phyloP scores from a whole-genome alignment of 164 flowering plant species.

The Cinnamomum chago region DNA sequence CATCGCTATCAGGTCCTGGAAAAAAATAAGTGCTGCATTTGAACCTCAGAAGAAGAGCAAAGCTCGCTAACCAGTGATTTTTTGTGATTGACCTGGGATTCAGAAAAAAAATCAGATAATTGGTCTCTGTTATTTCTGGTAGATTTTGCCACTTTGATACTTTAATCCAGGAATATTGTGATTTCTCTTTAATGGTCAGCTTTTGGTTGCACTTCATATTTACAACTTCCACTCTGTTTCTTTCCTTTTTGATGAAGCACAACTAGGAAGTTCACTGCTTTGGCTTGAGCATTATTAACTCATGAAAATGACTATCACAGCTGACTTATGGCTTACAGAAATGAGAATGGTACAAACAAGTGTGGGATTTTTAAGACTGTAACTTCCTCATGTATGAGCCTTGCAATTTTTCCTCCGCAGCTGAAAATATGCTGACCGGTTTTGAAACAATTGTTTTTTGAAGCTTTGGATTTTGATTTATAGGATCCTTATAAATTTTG shows the following conservation, averaged over 20 bases:
- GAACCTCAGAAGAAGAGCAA: conserved; percentile 50
- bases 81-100: background rate
- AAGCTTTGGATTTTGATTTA: too few relatives aligned
- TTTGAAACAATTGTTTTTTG: background rate
- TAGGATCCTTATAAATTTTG: too few relatives aligned
- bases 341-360: too few relatives aligned
- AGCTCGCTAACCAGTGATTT: conserved; percentile 27
- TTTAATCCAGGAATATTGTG: background rate
- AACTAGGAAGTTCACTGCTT: too few relatives aligned
- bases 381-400: background rate
- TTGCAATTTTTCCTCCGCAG: background rate
- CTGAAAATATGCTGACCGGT: background rate
- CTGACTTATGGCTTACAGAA: too few relatives aligned
- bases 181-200: background rate
- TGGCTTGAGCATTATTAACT: too few relatives aligned
- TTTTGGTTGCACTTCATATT: background rate
- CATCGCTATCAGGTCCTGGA: conserved; percentile 70
- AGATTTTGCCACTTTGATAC: background rate
- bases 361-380: too few relatives aligned
- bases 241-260: background rate
- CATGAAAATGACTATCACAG: too few relatives aligned
- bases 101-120: background rate
- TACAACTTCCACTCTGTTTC: background rate
- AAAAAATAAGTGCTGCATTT: conserved; percentile 56
- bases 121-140: background rate